These are phyloP conservation scores for Phytopythium litorale DNA, from an alignment of 352 stramenopile species.

Conservation along the genomic window DNA sequence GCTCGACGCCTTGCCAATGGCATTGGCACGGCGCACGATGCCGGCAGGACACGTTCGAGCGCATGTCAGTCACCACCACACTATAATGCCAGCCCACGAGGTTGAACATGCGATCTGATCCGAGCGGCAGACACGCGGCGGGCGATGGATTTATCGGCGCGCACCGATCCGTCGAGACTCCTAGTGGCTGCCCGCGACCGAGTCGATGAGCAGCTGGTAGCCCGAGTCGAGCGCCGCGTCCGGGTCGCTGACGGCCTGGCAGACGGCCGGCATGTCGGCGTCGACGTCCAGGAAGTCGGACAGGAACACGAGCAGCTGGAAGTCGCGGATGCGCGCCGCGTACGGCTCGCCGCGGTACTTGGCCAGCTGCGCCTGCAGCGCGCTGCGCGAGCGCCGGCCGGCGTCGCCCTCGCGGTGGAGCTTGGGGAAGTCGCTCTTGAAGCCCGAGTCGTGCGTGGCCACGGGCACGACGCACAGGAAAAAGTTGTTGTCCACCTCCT, in stretches of 20 bases:
- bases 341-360: slow-evolving; percentile 55
- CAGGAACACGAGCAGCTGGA: slow-evolving; percentile 96
- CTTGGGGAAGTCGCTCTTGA: slow-evolving; percentile 93
- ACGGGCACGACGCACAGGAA: slow-evolving; percentile 97
- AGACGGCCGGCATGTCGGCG: slow-evolving; percentile 92
- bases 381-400: slow-evolving; percentile 70
- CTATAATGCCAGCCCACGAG: too few relatives aligned
- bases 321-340: slow-evolving; percentile 94
- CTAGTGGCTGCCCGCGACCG: slow-evolving; percentile 84
- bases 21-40: too few relatives aligned
- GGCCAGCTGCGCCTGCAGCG: slow-evolving; percentile 92
- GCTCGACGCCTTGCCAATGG: too few relatives aligned
- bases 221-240: slow-evolving; percentile 91
- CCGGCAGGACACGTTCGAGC: too few relatives aligned
- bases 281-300: slow-evolving; percentile 90
- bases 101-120: too few relatives aligned
- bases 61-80: too few relatives aligned
- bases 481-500: slow-evolving; percentile 96
- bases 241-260: slow-evolving; percentile 86
- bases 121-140: too few relatives aligned
- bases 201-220: slow-evolving; percentile 95
- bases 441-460: slow-evolving; percentile 90
- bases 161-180: background rate
- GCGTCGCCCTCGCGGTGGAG: slow-evolving; percentile 86
- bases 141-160: too few relatives aligned